These are phyloP conservation scores for Talaromyces atroroseus DNA, from an alignment of 2,329 filamentous ascomycete species.

Conservation along the genomic window DNA sequence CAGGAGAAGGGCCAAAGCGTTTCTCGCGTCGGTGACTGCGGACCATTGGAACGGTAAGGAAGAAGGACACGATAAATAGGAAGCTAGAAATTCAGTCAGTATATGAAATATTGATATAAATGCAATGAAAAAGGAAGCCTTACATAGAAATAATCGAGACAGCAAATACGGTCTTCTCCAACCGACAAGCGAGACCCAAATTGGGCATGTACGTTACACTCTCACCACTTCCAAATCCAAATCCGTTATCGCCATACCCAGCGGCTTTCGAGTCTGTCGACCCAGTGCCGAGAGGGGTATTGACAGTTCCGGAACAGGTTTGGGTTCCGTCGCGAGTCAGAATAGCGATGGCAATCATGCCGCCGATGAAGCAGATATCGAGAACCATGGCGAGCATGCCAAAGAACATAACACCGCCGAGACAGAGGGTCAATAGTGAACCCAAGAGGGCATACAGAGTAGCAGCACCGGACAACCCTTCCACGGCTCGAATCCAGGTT, in stretches of 20 bases:
- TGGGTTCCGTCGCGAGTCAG: constrained; percentile 64
- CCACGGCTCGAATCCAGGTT: constrained; percentile 65
- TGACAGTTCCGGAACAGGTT: constrained; percentile 59
- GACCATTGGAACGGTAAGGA: constrained; percentile 62
- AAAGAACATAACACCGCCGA: constrained; percentile 69
- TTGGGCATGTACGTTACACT: constrained; percentile 24
- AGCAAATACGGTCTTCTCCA: constrained; percentile 72
- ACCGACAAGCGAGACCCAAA: constrained; percentile 60
- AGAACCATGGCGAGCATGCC: constrained; percentile 68
- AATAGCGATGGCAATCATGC: constrained; percentile 75
- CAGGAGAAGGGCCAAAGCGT: constrained; percentile 60
- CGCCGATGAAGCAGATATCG: constrained; percentile 69
- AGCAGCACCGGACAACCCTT: constrained; percentile 69
- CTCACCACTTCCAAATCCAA: constrained; percentile 28
- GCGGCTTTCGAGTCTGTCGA: constrained; percentile 45
- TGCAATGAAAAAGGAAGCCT: constrained; percentile 25
- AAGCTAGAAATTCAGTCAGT: constrained; percentile 42
- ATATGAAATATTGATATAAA: not conserved
- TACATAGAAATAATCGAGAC: constrained; percentile 73
- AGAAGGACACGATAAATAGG: constrained; percentile 69
- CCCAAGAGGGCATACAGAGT: constrained; percentile 69
- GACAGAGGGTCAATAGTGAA: constrained; percentile 69
- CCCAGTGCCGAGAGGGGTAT: constrained; percentile 65
- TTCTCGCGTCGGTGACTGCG: constrained; percentile 70
- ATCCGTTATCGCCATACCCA: constrained; percentile 45